Evolutionary conservation across 1,284 basidiomycete genomes (phyloP), one percentile per base, ranked within the genome.

Genomic region (Pascua guehoae): DNA sequence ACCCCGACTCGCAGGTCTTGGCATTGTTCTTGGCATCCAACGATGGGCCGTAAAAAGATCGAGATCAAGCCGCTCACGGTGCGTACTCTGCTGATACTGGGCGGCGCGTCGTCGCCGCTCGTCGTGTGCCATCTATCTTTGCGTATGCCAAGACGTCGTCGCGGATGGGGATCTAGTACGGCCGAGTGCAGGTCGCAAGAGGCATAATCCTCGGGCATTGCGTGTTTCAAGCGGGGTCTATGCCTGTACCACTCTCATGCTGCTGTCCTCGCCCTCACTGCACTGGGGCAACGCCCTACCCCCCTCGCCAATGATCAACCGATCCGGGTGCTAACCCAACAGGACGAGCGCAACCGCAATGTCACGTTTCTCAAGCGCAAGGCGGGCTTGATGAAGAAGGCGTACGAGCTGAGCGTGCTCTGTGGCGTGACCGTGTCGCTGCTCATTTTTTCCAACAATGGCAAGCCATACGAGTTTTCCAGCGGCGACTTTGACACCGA

Each of bases 321-420:
- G 24, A 32, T 7, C 24, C 24, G n/a, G n/a, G 24, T 37, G 40
- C 49, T 46, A 39, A 56, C 54, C 45, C 9, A 2, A 10, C 55
- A 77, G 74, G 75, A 77, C 50, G 75, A 77, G 61, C 69, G 75
- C 7, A 77, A 77, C 61, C 66, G 75, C 45, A 60, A 63, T 47
- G 62, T 60, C 39, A 61, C 58, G n/a, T 64, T 58, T n/a, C 57
- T 56, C 12, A 58, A 76, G 71, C 69, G 76, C 40, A 78, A 78
- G 64, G 75, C 75, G 10, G 76, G 76, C 37, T 54, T 78, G 49
- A 75, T 78, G 74, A 78, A 78, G 62, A 78, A 78, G 60, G 76
- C 76, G 15, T 78, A 75, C 73, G 76, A 78, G 60, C 62, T 78
- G 43, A 70, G 68, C 8, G 76, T 78, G 2, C 67, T 78, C 10